Conservation (phyloP, 1,284 basidiomycete species). For the Tetrapyrgos nigripes region DNA sequence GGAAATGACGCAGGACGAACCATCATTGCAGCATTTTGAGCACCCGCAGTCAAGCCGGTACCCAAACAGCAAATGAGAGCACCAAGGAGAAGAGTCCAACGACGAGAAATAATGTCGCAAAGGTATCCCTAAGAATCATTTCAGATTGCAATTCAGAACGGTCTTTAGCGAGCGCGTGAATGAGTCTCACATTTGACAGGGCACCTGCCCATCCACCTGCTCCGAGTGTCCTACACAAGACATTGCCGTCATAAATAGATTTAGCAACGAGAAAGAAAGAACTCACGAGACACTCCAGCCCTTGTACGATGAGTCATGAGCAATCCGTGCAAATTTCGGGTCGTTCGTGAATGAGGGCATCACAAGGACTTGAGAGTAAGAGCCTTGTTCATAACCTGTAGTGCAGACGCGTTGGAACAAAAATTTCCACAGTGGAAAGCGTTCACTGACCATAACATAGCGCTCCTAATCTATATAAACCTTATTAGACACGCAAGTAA, state of each 20-base stretch:
- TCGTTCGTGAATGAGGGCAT: conserved; percentile 29
- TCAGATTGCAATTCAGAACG: too few relatives aligned
- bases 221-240: conserved; percentile 26
- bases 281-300: conserved; percentile 32
- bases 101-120: conserved; percentile 29
- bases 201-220: conserved; percentile 32
- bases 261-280: background rate
- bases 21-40: conserved; percentile 26
- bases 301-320: conserved; percentile 29
- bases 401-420: background rate
- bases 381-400: conserved; percentile 30
- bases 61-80: conserved; percentile 28
- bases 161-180: background rate
- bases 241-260: background rate
- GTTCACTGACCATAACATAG: conserved; percentile 25
- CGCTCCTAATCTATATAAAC: conserved; percentile 23
- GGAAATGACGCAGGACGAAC: conserved; percentile 1
- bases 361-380: conserved; percentile 32
- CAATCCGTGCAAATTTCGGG: conserved; percentile 27
- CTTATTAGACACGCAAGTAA: background rate
- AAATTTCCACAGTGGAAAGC: background rate
- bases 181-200: conserved; percentile 21
- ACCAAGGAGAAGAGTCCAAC: conserved; percentile 28
- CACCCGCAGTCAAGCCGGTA: conserved; percentile 28
- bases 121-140: conserved; percentile 24